These are phyloP conservation scores for Pluteus cervinus DNA, from an alignment of 768 basidiomycete species.

Conservation along the genomic window DNA sequence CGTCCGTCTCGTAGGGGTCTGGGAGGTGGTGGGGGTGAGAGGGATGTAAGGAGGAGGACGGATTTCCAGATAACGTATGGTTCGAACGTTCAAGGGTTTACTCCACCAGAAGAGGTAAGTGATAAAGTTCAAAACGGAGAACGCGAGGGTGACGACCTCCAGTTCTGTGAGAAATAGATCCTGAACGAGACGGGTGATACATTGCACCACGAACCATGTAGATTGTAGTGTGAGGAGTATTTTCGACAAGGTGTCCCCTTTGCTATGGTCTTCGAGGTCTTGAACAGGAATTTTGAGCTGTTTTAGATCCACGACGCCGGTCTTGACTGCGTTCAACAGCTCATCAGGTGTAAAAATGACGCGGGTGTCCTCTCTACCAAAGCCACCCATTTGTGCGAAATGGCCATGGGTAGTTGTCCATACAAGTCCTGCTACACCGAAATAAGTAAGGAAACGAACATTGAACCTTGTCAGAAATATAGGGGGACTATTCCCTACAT, in stretches of 20 bases:
- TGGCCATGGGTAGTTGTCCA: slow-evolving; percentile 18
- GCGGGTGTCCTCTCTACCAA: too few species aligned
- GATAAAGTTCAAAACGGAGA: slow-evolving; percentile 18
- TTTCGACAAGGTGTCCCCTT: slow-evolving; percentile 24
- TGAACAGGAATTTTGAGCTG: slow-evolving; percentile 3
- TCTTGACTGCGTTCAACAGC: too few species aligned
- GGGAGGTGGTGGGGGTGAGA: too few species aligned
- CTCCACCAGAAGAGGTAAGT: slow-evolving; percentile 27
- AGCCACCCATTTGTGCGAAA: slow-evolving; percentile 24
- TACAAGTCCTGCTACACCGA: too few species aligned
- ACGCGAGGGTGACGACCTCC: slow-evolving; percentile 25
- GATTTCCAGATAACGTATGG: too few species aligned
- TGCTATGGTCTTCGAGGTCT: slow-evolving; percentile 25
- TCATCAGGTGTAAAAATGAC: too few species aligned
- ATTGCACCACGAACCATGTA: slow-evolving; percentile 24
- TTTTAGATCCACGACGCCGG: too few species aligned
- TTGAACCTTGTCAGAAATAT: too few species aligned
- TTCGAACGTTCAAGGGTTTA: slow-evolving; percentile 22
- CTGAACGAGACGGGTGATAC: slow-evolving; percentile 14
- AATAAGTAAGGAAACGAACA: too few species aligned
- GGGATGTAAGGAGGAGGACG: too few species aligned
- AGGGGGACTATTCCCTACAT: too few species aligned
- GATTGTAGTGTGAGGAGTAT: slow-evolving; percentile 22
- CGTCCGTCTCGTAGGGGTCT: too few species aligned
- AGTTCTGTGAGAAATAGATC: slow-evolving; percentile 22